Evolutionary conservation across 2,329 filamentous ascomycete genomes (phyloP).

Genomic region (Stemphylium vesicarium): DNA sequence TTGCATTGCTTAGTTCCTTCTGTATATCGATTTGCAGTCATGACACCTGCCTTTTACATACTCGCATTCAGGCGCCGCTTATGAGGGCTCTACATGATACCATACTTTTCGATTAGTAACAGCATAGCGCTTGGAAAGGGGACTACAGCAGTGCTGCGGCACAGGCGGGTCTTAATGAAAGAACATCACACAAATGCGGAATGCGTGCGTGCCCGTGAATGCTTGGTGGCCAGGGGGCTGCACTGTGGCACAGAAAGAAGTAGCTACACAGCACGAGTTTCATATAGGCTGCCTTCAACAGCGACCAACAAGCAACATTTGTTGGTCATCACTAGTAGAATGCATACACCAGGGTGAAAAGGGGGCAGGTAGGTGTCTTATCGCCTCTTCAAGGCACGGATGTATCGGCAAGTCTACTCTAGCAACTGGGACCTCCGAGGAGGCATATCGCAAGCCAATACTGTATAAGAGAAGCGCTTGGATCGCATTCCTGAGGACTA

Average conservation of each 20-base stretch:
- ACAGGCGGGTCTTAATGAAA: background rate
- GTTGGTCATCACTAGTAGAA: background rate
- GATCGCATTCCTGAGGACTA: constrained; percentile 8
- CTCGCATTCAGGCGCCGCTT: constrained; percentile 18
- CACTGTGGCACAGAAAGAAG: constrained; percentile 8
- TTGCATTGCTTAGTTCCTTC: constrained; percentile 17
- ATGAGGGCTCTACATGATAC: constrained; percentile 30
- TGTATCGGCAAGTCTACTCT: background rate
- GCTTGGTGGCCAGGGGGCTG: too few species aligned
- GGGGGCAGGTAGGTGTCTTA: background rate
- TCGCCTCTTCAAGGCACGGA: background rate
- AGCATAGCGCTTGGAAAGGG: constrained; percentile 11
- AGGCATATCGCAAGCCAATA: background rate
- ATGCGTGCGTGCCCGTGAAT: too few species aligned
- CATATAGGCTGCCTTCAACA: constrained; percentile 3
- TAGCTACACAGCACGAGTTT: constrained; percentile 10
- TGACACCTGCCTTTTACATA: constrained; percentile 21
- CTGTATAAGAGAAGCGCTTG: background rate
- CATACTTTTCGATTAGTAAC: constrained; percentile 17
- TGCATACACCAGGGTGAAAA: background rate
- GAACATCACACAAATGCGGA: background rate
- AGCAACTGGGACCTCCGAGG: background rate
- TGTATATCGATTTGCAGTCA: constrained; percentile 33
- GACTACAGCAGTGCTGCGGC: background rate
- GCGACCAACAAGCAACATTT: background rate